Base-by-base conservation (phyloP, 495 filamentous ascomycete species). In the Ramalina peruviana region DNA sequence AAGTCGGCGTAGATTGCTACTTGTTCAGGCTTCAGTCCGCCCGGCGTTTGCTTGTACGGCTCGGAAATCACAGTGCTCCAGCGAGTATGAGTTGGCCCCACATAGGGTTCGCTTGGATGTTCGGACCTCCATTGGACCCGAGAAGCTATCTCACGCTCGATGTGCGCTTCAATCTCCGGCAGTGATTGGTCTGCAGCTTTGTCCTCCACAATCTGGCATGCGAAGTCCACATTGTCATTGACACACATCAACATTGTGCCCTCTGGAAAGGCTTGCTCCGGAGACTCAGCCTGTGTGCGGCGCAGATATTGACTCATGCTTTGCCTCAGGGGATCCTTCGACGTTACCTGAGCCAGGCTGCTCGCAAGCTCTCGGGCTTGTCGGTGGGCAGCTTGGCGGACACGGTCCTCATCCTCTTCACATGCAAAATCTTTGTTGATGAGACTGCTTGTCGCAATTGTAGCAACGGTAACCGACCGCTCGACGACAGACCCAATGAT, bases 401-500 rank as follows among this genome's bases (percentile, higher is more conserved):
- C 74, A 49, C 82, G 81, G 56, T 85, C 83, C 67, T 94, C 88
- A 58, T 96, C 85, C 2, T 82, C 79, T 60, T 99, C 92, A 43
- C 84, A 92, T 1, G 87, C 84, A 63, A 94, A 99, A 63, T 99
- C 92, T 60, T 97, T 99, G 46, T 80, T 82, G 26, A 99, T 83
- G 60, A 99, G 80, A 64, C 95, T 86, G 43, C 85, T 79, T 0
- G 92, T 94, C 5, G 90, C 90, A 37, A 99, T 97, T 6, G 89
- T 88, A 33, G 92, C 92, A 62, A 98, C 97, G 0, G 93, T 94
- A 17, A 98, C 88, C 15, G 92, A 98, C 21, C 92, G 79, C 60
- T 98, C 92, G 13, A 98, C 93, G 7, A 98, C 92, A 6, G 92
- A 92, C 30, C 85, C 85, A 53, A 97, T 95, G 55, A 98, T 98